Evolutionary conservation across 768 basidiomycete genomes (phyloP).

Genomic region (Suillus ampliporus): DNA sequence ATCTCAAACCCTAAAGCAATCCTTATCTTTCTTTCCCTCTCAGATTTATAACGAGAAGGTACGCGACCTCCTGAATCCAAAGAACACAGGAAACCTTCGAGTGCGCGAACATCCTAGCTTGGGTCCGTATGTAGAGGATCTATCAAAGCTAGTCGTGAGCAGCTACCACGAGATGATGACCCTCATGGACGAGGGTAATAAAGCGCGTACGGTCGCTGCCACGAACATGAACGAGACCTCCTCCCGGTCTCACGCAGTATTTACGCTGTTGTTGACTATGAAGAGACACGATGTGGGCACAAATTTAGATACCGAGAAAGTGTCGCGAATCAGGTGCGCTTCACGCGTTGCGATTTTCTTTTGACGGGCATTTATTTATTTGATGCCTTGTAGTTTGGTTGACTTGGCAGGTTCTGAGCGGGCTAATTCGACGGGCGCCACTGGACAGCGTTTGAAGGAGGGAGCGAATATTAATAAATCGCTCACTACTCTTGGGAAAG

Average conservation of each 20-base stretch:
- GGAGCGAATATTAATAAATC: constrained; percentile 99
- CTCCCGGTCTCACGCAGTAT: constrained; percentile 97
- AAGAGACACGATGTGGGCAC: constrained; percentile 84
- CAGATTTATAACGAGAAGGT: constrained; percentile 99
- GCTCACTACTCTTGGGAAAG: constrained; percentile 95
- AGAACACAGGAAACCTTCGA: constrained; percentile 93
- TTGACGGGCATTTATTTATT: constrained; percentile 2
- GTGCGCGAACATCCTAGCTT: constrained; percentile 97
- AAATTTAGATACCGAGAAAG: constrained; percentile 95
- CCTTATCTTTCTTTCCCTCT: constrained; percentile 7
- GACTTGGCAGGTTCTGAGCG: constrained; percentile 97
- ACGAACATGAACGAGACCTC: constrained; percentile 99
- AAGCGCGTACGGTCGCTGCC: constrained; percentile 96
- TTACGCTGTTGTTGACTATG: constrained; percentile 93
- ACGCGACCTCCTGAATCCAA: constrained; percentile 94
- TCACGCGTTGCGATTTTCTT: neutral
- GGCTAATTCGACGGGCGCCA: constrained; percentile 97
- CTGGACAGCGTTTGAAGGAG: constrained; percentile 94
- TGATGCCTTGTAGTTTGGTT: constrained; percentile 66
- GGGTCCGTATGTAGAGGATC: constrained; percentile 98
- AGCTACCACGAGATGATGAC: constrained; percentile 98
- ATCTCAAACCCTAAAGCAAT: neutral
- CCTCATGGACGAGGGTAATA: constrained; percentile 99
- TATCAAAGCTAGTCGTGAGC: constrained; percentile 90
- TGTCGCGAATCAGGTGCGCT: constrained; percentile 90